These are phyloP conservation scores for Cladosporium austrohemisphaericum DNA, from an alignment of 2,329 filamentous ascomycete species.

Conservation along the genomic window DNA sequence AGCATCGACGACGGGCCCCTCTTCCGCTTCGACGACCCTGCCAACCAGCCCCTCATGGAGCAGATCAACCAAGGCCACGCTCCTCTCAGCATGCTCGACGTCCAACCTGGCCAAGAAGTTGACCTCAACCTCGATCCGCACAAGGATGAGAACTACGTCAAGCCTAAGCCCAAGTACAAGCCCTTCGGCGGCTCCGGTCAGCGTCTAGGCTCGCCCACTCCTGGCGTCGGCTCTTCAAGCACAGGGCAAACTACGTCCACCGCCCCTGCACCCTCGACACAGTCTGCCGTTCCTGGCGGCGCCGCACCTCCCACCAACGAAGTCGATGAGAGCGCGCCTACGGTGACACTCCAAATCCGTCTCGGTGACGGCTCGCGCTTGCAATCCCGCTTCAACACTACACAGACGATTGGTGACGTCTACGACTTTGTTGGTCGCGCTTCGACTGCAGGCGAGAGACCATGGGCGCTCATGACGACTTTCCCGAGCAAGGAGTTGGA, in stretches of 20 bases:
- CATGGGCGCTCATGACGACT: constrained; percentile 74
- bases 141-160: constrained; percentile 69
- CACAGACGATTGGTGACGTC: constrained; percentile 71
- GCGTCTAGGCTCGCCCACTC: constrained; percentile 72
- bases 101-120: constrained; percentile 68
- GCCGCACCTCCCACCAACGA: constrained; percentile 41
- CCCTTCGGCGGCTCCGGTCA: constrained; percentile 70
- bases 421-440: constrained; percentile 70
- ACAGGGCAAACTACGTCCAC: no score
- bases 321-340: constrained; percentile 65
- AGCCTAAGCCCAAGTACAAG: constrained; percentile 70
- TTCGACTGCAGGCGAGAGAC: constrained; percentile 53
- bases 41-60: constrained; percentile 65
- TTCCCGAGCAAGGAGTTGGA: constrained; percentile 79
- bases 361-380: constrained; percentile 73
- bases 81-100: constrained; percentile 73
- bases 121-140: constrained; percentile 73
- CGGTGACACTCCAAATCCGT: constrained; percentile 69
- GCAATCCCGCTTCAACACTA: constrained; percentile 77
- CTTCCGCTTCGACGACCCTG: constrained; percentile 73
- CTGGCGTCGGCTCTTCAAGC: constrained; percentile 46
- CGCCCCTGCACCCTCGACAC: constrained; percentile 23
- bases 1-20: constrained; percentile 79
- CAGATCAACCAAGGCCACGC: constrained; percentile 76
- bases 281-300: constrained; percentile 30